phyloP scores from a whole-genome alignment of 225 moss, liverwort and hornwort genomes.

The Antitrichia curtipendula region DNA sequence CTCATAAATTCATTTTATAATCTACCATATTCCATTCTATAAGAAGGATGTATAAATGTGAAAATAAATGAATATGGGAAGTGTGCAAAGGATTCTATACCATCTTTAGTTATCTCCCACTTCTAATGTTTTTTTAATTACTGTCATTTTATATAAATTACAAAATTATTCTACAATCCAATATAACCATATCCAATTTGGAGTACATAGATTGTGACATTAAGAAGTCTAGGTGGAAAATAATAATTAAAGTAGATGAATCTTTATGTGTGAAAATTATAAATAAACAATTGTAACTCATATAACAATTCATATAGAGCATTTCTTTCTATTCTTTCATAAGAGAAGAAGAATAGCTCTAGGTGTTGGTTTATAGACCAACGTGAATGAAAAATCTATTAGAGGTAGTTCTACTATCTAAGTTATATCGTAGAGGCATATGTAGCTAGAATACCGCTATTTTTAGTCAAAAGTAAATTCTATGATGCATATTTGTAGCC shows the following conservation, averaged over 20 bases:
- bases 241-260: neutral
- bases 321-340: neutral
- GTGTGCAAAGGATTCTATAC: neutral
- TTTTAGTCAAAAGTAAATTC: no score
- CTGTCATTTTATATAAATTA: neutral
- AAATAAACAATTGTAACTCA: neutral
- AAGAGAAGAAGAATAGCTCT: neutral
- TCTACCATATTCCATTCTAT: neutral
- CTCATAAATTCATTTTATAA: neutral
- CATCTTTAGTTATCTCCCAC: neutral
- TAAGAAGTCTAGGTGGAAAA: neutral
- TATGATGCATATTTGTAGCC: no score
- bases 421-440: neutral
- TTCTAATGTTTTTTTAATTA: neutral
- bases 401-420: neutral
- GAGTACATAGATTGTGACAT: neutral
- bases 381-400: no score
- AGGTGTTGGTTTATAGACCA: neutral
- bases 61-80: neutral
- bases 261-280: no score
- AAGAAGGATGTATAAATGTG: neutral
- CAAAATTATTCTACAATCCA: neutral
- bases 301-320: neutral
- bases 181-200: rapidly evolving
- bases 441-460: neutral